Percentiles rank a stretch among this genome's conserved stretches.
Conservation (phyloP, 2,329 filamentous ascomycete species). For the Ophiocordyceps camponoti-rufipedis region DNA sequence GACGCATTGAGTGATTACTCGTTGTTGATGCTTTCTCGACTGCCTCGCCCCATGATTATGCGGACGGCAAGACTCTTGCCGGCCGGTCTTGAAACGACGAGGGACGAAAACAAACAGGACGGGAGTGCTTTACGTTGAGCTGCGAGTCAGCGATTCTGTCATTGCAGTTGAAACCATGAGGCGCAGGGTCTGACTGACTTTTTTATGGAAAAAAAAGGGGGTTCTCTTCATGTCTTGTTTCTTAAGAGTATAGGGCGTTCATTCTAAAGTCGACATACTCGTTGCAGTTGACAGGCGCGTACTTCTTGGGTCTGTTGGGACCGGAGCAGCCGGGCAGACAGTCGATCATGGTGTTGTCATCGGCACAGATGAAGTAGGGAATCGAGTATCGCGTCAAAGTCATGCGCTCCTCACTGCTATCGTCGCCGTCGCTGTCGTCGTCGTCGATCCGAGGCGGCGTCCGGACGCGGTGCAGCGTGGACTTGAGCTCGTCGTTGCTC, state of each 20-base stretch:
- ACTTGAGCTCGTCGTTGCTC: conserved; percentile 17
- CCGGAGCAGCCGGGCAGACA: conserved; percentile 28
- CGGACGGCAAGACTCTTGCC: too few relatives aligned
- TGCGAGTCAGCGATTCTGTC: too few relatives aligned
- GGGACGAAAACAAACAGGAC: too few relatives aligned
- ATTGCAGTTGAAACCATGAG: too few relatives aligned
- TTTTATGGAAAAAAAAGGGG: neutral
- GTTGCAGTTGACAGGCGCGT: conserved; percentile 20
- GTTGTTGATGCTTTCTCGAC: too few relatives aligned
- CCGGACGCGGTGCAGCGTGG: conserved; percentile 20
- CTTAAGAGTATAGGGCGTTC: conserved; percentile 6
- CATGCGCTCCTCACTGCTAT: conserved; percentile 15
- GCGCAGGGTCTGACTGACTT: neutral
- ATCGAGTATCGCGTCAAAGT: conserved; percentile 37
- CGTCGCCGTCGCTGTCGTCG: conserved; percentile 4
- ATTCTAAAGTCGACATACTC: conserved; percentile 12
- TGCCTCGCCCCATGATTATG: too few relatives aligned
- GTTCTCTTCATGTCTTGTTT: too few relatives aligned
- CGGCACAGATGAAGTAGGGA: conserved; percentile 37
- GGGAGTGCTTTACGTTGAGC: too few relatives aligned
- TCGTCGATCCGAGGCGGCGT: conserved; percentile 14
- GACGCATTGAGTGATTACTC: too few relatives aligned
- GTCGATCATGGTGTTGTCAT: conserved; percentile 29
- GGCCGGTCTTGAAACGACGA: too few relatives aligned
- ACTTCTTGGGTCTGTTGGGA: conserved; percentile 25